Evolutionary conservation across 2,329 filamentous ascomycete genomes (phyloP), one percentile per base, ranked within the genome.

Genomic region (Trichoderma aggressivum): DNA sequence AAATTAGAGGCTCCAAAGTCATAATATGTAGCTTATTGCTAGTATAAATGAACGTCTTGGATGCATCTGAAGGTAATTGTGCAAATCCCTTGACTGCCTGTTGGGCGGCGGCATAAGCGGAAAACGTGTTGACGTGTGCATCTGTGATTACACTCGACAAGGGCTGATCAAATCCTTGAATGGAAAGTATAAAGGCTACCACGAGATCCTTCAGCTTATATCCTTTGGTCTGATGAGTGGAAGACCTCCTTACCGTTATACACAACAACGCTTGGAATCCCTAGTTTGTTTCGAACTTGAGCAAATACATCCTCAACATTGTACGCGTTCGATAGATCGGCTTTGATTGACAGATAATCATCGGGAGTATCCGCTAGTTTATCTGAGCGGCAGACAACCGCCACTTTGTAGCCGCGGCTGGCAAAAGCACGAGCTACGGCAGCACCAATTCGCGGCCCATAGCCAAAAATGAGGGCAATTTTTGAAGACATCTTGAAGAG

Each of bases 41-140:
- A 5, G 65, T 68, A 26, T 68, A 68, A 11, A 68, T 59, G n/a
- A 68, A 68, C 2, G 65, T 68, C 14, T 50, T 68, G n/a, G 65
- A 47, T 1, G 53, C 55, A 60, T 68, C 55, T 7, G 65, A 47
- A 6, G 65, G 65, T 21, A 68, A 34, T 14, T 68, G 55, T 5
- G 65, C 55, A 14, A 68, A 68, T 5, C 55, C 55, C n/a, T 68
- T 59, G 12, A 68, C 16, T 12, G 65, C 64, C 7, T 47, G 10
- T 24, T 67, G 64, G 14, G 64, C 64, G 1, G 64, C 64, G 1
- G 28, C 64, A 47, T 67, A 67, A 8, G 64, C 64, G 1, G 64
- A 67, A 32, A 67, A 59, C 1, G 50, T 67, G 7, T 67, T 59
- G 5, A 68, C 39, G 26, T 68, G 65, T 14, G 55, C 24, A 34